Percentiles rank a stretch among this genome's conserved stretches.
These are phyloP conservation scores for Neurospora intermedia DNA, from an alignment of 495 filamentous ascomycete genomes.

Conservation along the genomic window DNA sequence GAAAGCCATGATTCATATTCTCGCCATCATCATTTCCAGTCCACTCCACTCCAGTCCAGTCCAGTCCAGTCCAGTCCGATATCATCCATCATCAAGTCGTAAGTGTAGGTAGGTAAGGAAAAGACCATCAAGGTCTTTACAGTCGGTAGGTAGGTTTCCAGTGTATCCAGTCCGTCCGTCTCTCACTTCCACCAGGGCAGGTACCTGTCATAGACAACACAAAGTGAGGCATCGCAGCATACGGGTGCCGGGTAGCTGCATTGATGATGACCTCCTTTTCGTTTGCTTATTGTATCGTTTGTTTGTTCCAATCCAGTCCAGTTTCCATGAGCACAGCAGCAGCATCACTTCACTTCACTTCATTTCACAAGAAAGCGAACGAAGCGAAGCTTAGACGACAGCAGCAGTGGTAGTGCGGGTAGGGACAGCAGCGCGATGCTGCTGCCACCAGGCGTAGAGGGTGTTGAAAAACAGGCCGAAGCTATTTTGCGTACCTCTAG, in stretches of 20 bases:
- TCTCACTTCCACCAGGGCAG: neutral
- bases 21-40: neutral
- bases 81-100: neutral
- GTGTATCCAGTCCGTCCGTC: neutral
- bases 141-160: too few relatives aligned
- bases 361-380: neutral
- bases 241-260: neutral
- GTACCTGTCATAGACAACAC: neutral
- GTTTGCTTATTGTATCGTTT: neutral
- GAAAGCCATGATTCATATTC: neutral
- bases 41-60: too few relatives aligned
- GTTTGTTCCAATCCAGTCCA: neutral
- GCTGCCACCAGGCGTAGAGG: slow-evolving; percentile 36
- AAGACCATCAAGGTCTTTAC: neutral
- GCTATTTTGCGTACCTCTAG: slow-evolving; percentile 22
- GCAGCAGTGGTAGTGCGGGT: slow-evolving; percentile 14
- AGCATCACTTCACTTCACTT: neutral
- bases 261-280: neutral
- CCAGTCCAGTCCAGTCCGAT: neutral
- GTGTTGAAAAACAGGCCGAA: slow-evolving; percentile 45
- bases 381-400: slow-evolving; percentile 11
- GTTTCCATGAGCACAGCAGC: neutral
- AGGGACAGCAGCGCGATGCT: slow-evolving; percentile 12
- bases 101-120: neutral
- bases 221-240: too few relatives aligned